These are phyloP conservation scores for Linnemannia exigua DNA, from an alignment of 192 early-diverging fungal species.

Conservation along the genomic window DNA sequence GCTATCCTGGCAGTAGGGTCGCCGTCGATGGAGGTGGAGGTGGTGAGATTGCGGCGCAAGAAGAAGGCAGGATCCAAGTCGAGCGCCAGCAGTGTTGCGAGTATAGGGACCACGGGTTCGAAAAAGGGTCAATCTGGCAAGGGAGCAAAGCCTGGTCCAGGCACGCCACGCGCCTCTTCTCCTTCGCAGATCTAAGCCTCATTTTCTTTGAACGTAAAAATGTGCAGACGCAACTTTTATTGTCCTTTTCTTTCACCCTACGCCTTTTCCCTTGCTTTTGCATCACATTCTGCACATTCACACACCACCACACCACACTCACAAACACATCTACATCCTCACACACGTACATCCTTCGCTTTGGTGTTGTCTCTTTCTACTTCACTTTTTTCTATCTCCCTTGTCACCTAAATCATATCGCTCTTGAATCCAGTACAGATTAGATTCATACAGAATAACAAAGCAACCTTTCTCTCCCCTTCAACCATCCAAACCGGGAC, in stretches of 20 bases:
- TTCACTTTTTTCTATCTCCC: background rate
- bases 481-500: background rate
- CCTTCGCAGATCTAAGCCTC: background rate
- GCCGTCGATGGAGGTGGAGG: conserved; percentile 40
- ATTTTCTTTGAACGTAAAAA: background rate
- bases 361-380: background rate
- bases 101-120: conserved; percentile 16
- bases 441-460: background rate
- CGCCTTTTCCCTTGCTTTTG: background rate
- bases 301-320: no score
- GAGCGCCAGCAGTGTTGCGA: conserved; percentile 34
- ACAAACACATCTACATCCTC: no score
- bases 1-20: background rate
- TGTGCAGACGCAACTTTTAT: background rate
- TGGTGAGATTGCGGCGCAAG: conserved; percentile 43
- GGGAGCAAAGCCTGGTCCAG: conserved; percentile 5
- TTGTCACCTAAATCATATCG: background rate
- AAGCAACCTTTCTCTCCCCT: background rate
- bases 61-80: conserved; percentile 38
- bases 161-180: conserved; percentile 1
- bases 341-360: background rate
- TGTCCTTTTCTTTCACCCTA: background rate
- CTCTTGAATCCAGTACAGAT: background rate
- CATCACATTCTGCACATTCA: background rate
- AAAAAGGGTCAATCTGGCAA: conserved; percentile 1